A percentile compares a stretch with the other conserved stretches of the same genome.
Conservation (phyloP, 768 basidiomycete genomes). For the Lentinula guzmanii region DNA sequence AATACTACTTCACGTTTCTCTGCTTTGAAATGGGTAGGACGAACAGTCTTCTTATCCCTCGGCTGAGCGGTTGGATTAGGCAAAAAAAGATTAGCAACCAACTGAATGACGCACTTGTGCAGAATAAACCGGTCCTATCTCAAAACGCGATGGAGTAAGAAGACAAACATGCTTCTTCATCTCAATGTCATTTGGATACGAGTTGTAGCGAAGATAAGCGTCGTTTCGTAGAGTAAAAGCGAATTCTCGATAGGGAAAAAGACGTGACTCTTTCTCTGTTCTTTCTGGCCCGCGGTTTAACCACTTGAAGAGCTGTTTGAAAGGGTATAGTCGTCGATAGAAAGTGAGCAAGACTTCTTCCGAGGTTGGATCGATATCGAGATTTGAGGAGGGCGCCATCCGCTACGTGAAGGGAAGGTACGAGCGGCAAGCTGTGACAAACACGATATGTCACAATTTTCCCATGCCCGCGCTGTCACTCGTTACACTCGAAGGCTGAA, state of each 20-base stretch:
- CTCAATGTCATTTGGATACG: slow-evolving; percentile 79
- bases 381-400: neutral
- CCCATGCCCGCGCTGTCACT: neutral
- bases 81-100: neutral
- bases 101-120: slow-evolving; percentile 55
- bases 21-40: slow-evolving; percentile 64
- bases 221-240: slow-evolving; percentile 90
- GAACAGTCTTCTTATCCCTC: slow-evolving; percentile 78
- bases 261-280: slow-evolving; percentile 58
- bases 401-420: neutral
- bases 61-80: slow-evolving; percentile 50
- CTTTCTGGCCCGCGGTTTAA: slow-evolving; percentile 67
- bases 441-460: neutral
- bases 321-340: slow-evolving; percentile 90
- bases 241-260: slow-evolving; percentile 93
- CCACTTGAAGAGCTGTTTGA: slow-evolving; percentile 91
- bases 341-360: slow-evolving; percentile 50
- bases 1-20: slow-evolving; percentile 90
- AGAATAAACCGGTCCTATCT: slow-evolving; percentile 93
- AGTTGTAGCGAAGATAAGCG: slow-evolving; percentile 92
- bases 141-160: slow-evolving; percentile 88
- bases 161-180: slow-evolving; percentile 85
- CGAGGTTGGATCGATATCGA: slow-evolving; percentile 8
- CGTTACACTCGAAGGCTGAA: too few relatives aligned
- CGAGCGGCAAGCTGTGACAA: neutral